A percentile compares a stretch with the other conserved stretches of the same genome.
phyloP scores from a whole-genome alignment of 768 basidiomycete genomes.

The Boletus rubescentipes region DNA sequence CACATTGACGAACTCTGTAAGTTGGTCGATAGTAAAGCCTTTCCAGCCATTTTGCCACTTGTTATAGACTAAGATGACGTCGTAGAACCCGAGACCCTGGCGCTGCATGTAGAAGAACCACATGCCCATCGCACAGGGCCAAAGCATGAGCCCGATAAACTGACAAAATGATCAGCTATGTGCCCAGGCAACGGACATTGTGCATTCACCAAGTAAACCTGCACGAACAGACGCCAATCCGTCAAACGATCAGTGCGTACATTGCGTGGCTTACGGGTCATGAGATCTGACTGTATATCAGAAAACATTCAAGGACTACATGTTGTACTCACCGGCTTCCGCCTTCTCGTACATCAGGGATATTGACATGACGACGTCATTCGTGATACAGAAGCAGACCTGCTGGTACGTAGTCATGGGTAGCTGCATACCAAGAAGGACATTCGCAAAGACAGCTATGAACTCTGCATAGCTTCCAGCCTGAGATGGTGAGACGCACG shows the following conservation, averaged over 20 bases:
- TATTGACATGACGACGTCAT: conserved; percentile 51
- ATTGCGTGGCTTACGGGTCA: conserved; percentile 49
- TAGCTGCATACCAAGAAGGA: conserved; percentile 60
- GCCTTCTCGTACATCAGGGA: conserved; percentile 52
- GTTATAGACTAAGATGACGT: conserved; percentile 40
- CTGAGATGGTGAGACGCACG: conserved; percentile 14
- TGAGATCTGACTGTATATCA: conserved; percentile 35
- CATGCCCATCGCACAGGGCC: conserved; percentile 43
- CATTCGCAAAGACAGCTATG: conserved; percentile 55
- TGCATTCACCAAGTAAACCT: conserved; percentile 43
- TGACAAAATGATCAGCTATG: conserved; percentile 13
- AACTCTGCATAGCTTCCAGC: conserved; percentile 58
- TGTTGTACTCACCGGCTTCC: conserved; percentile 38
- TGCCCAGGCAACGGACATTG: neutral
- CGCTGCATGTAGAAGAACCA: conserved; percentile 40
- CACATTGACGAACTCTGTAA: conserved; percentile 36
- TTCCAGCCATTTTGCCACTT: conserved; percentile 40
- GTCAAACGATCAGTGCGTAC: conserved; percentile 47
- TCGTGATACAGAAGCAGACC: conserved; percentile 52
- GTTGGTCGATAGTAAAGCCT: conserved; percentile 29
- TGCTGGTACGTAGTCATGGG: conserved; percentile 54
- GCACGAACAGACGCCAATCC: conserved; percentile 48
- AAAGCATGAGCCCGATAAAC: conserved; percentile 45
- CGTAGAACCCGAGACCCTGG: conserved; percentile 34
- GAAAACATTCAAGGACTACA: neutral